These are phyloP conservation scores for Sphaerulina musiva DNA, from an alignment of 2,329 filamentous ascomycete genomes.

Conservation along the genomic window DNA sequence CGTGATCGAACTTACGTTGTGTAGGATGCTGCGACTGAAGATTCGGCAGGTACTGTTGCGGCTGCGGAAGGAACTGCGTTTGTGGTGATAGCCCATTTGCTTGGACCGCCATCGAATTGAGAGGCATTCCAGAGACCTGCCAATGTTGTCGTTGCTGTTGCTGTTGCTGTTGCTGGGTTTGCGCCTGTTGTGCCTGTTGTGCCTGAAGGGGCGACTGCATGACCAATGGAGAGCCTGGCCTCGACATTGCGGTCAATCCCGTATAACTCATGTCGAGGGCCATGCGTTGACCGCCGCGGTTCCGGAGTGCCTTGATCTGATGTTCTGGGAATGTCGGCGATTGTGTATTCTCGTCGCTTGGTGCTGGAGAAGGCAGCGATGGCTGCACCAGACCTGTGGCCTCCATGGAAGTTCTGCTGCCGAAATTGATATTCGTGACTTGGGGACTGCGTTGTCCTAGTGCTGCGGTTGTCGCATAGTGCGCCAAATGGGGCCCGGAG, in stretches of 20 bases:
- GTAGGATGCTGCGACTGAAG: too few relatives aligned
- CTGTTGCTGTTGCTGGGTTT: not conserved
- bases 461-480: slow-evolving; percentile 9
- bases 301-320: slow-evolving; percentile 1
- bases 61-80: not conserved
- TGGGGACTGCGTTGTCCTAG: slow-evolving; percentile 1
- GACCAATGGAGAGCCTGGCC: not conserved
- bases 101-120: not conserved
- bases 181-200: not conserved
- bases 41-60: not conserved
- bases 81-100: not conserved
- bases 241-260: not conserved
- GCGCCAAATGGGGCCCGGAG: slow-evolving; percentile 3
- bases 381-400: not conserved
- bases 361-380: slow-evolving; percentile 54
- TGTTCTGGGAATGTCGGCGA: slow-evolving; percentile 18
- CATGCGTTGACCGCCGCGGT: not conserved
- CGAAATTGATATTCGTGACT: not conserved
- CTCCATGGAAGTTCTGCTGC: slow-evolving; percentile 9
- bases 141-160: not conserved
- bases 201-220: not conserved
- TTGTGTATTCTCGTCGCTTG: slow-evolving; percentile 50
- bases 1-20: too few relatives aligned
- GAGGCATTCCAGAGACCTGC: not conserved
- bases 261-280: not conserved